These are phyloP conservation scores for Ustilago loliicola DNA, from an alignment of 1,284 basidiomycete species.

Conservation along the genomic window DNA sequence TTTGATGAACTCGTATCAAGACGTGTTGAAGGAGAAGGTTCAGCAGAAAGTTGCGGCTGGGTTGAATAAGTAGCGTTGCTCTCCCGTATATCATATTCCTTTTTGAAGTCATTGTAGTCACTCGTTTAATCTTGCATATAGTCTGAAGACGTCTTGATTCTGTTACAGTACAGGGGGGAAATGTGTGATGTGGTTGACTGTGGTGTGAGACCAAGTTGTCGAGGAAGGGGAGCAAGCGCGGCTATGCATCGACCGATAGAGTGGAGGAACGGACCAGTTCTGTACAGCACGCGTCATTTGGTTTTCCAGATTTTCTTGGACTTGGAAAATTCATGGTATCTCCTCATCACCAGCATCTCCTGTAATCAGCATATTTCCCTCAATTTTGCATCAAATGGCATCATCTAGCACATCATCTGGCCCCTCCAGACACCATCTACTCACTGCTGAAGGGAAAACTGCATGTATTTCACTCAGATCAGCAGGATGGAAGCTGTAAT, in stretches of 20 bases:
- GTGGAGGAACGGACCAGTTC: neutral
- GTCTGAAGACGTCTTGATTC: too few species aligned
- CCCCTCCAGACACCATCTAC: too few species aligned
- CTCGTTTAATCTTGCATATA: neutral
- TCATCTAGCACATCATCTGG: too few species aligned
- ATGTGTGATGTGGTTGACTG: neutral
- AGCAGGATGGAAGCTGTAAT: too few species aligned
- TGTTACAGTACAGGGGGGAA: neutral
- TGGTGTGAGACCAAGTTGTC: neutral
- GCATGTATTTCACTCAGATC: too few species aligned
- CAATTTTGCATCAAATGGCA: too few species aligned
- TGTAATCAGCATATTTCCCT: too few species aligned
- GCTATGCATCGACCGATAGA: neutral
- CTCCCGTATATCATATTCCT: neutral
- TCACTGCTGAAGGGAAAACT: too few species aligned
- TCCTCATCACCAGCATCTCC: too few species aligned
- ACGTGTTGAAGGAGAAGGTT: constrained; percentile 79
- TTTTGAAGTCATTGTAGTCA: neutral
- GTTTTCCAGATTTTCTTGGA: too few species aligned
- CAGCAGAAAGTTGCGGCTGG: constrained; percentile 41
- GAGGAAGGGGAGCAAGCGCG: neutral
- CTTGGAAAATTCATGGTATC: too few species aligned
- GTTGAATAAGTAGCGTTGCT: constrained; percentile 33
- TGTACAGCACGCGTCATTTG: too few species aligned
- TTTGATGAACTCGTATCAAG: constrained; percentile 86